phyloP scores from a whole-genome alignment of 176 grass and related monocot species.

The Musa beccarii region DNA sequence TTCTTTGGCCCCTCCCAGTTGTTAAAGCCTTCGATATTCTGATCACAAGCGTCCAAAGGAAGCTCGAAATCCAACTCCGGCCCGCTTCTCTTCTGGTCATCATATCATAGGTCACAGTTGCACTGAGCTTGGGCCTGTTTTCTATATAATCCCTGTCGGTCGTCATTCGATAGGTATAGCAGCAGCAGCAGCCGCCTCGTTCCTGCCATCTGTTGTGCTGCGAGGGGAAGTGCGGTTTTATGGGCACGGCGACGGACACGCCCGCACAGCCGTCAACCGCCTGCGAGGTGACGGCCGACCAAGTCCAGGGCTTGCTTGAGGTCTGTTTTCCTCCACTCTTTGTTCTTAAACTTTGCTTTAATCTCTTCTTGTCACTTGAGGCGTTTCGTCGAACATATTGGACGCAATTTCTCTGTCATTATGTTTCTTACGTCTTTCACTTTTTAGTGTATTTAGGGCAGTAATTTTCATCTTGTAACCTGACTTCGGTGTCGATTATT shows the following conservation, averaged over 20 bases:
- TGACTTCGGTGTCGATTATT: not conserved
- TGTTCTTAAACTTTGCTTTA: not conserved
- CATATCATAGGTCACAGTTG: too few species aligned
- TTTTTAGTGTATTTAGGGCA: not conserved
- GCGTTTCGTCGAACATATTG: not conserved
- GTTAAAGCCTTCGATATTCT: too few species aligned
- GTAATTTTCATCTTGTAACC: not conserved
- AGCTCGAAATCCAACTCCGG: too few species aligned
- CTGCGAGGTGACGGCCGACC: constrained; percentile 13
- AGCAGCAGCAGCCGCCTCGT: too few species aligned
- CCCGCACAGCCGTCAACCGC: too few species aligned
- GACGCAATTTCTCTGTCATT: not conserved
- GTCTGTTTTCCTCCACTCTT: not conserved
- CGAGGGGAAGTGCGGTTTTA: not conserved
- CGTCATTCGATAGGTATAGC: too few species aligned
- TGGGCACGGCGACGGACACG: not conserved
- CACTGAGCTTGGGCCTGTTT: too few species aligned
- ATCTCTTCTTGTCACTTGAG: not conserved
- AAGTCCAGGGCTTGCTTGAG: constrained; percentile 30
- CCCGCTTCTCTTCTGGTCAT: too few species aligned
- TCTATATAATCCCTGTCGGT: too few species aligned
- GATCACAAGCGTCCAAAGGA: too few species aligned
- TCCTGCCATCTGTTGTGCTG: too few species aligned
- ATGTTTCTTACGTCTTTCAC: not conserved
- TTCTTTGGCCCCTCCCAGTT: too few species aligned